These are phyloP conservation scores for Sistotremastrum niveocremeum DNA, from an alignment of 768 basidiomycete genomes.

Conservation along the genomic window DNA sequence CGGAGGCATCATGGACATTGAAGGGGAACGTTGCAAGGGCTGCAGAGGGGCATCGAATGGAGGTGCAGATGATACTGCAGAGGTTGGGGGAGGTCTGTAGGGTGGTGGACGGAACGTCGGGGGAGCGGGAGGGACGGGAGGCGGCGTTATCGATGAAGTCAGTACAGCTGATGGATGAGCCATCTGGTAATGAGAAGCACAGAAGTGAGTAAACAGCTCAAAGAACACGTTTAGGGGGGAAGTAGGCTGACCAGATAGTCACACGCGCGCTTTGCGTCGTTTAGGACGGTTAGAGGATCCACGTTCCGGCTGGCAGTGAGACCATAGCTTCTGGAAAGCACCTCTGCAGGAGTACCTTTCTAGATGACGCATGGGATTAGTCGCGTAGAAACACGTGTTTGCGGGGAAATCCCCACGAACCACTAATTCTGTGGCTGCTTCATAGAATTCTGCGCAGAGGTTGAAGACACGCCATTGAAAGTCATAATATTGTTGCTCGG, in stretches of 20 bases:
- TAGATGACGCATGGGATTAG: conserved; percentile 10
- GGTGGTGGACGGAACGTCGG: conserved; percentile 15
- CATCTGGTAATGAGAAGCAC: conserved; percentile 28
- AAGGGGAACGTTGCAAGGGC: no score
- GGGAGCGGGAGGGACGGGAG: conserved; percentile 23
- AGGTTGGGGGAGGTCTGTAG: conserved; percentile 19
- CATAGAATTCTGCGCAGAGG: conserved; percentile 76
- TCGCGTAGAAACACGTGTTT: not conserved
- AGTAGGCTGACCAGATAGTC: conserved; percentile 48
- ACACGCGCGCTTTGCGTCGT: conserved; percentile 65
- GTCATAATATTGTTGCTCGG: conserved; percentile 66
- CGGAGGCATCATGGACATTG: no score
- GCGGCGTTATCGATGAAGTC: conserved; percentile 49
- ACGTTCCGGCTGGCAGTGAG: conserved; percentile 56
- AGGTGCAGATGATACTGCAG: conserved; percentile 10
- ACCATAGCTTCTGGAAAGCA: conserved; percentile 71
- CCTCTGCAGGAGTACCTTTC: conserved; percentile 46
- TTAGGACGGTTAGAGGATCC: conserved; percentile 61
- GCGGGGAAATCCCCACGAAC: conserved; percentile 31
- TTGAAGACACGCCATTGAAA: conserved; percentile 79
- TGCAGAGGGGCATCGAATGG: no score
- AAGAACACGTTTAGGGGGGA: not conserved
- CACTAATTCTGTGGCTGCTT: conserved; percentile 71
- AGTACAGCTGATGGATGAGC: conserved; percentile 61
- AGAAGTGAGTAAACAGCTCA: conserved; percentile 6